Conservation (phyloP, 2,329 filamentous ascomycete genomes). For the Colletotrichum kahawae region DNA sequence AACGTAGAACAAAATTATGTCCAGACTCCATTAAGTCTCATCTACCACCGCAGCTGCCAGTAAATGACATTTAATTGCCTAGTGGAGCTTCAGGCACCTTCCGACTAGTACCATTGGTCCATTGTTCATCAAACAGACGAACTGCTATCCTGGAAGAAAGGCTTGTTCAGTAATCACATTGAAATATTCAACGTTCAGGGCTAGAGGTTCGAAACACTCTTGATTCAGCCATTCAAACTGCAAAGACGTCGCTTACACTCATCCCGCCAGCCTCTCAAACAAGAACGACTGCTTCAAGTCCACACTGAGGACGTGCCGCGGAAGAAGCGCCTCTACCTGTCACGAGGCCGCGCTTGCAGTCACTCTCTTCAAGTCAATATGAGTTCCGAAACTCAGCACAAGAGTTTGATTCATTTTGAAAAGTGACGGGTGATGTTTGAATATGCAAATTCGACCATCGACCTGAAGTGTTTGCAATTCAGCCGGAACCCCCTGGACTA, state of each 20-base stretch:
- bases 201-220: not conserved
- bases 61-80: not conserved
- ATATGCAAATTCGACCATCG: not conserved
- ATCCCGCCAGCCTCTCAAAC: not conserved
- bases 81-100: not conserved
- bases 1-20: not conserved
- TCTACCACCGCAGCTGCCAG: not conserved
- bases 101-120: not conserved
- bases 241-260: not conserved
- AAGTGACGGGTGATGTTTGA: not conserved
- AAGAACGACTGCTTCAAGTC: not conserved
- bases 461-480: not conserved
- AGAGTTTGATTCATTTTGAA: not conserved
- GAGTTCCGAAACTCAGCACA: not conserved
- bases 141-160: not conserved
- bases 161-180: not conserved
- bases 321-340: not conserved
- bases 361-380: not conserved
- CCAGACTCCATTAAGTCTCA: not conserved
- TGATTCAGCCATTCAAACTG: not conserved
- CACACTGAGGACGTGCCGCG: not conserved
- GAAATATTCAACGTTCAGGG: not conserved
- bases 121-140: not conserved
- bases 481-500: not conserved
- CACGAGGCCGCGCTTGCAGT: not conserved